Evolutionary conservation across 108 stramenopile species (phyloP).

Genomic region (Hondaea fermentalgiana): DNA sequence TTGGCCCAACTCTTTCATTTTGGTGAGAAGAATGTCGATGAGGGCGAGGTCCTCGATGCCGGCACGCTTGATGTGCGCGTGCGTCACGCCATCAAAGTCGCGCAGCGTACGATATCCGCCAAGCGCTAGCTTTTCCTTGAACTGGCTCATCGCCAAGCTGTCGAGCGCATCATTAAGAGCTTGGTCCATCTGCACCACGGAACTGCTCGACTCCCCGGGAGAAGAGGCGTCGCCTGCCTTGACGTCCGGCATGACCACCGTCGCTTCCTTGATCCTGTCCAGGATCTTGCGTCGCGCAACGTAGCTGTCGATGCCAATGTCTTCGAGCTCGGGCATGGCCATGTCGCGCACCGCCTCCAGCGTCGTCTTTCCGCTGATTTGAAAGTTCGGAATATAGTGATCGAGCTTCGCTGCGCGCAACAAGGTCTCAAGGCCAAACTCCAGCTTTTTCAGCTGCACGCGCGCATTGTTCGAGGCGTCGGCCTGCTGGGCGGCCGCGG

Average conservation of each 20-base stretch:
- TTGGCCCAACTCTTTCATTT: not conserved
- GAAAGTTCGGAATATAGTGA: not conserved
- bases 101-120: not conserved
- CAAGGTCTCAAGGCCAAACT: not conserved
- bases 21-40: not conserved
- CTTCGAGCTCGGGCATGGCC: not conserved
- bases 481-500: not conserved
- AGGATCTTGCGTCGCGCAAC: not conserved
- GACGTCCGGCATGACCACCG: not conserved
- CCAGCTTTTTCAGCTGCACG: not conserved
- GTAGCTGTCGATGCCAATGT: slow-evolving; percentile 1
- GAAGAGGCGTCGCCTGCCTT: not conserved
- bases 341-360: not conserved
- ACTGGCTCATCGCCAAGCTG: not conserved
- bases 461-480: not conserved
- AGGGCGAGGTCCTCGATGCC: not conserved
- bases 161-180: not conserved
- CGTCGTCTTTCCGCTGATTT: not conserved
- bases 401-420: not conserved
- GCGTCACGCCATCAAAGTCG: not conserved
- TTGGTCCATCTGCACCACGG: not conserved
- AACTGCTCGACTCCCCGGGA: not conserved
- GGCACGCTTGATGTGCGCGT: not conserved
- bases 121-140: not conserved
- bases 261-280: not conserved